Evolutionary conservation across 306 rosid species (phyloP), one percentile per base, ranked within the genome.

Genomic region (Vicia sativa): DNA sequence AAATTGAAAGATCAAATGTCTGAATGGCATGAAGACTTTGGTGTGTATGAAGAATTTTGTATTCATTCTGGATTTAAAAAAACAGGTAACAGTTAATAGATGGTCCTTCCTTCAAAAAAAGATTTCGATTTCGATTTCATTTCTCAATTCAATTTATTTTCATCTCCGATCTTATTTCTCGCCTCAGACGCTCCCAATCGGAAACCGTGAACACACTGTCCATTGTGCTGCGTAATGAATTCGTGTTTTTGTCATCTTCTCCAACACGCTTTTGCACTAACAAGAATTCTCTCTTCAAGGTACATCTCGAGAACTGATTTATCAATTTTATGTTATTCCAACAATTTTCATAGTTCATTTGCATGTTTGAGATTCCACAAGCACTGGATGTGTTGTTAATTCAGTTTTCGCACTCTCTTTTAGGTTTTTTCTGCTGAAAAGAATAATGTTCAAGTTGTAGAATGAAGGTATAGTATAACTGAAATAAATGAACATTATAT

Each of bases 371-470:
- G 16, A 62, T 62, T 76, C 16, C 41, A 16, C 14, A 6, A 10
- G 7, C 49, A 4, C 61, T 49, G 25, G 11, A 54, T 66, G 53
- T 39, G n/a, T 19, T 50, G 43, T 46, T 62, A 26, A 70, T 49
- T 75, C 31, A 28, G 7, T 71, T 61, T 76, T 74, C 50, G 25
- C 41, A 19, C 25, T 6, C 7, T 39, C 49, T 79, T 13, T 13
- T 68, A 86, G 98, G 75, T 87, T 71, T 70, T 64, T n/a, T 87
- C 87, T 71, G 63, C 72, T 31, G 82, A 76, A 77, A 84, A 74
- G 78, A 81, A 59, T 37, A 81, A 84, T 54, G 74, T 77, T 82
- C 76, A 72, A 8, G 83, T 81, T 42, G 82, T 92, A 25, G 92
- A 79, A 77, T 84, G 81, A 78, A 89, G 91, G 96, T 89, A 74